These are phyloP conservation scores for Lithospermum erythrorhizon DNA, from an alignment of 257 asterid species.

Conservation along the genomic window DNA sequence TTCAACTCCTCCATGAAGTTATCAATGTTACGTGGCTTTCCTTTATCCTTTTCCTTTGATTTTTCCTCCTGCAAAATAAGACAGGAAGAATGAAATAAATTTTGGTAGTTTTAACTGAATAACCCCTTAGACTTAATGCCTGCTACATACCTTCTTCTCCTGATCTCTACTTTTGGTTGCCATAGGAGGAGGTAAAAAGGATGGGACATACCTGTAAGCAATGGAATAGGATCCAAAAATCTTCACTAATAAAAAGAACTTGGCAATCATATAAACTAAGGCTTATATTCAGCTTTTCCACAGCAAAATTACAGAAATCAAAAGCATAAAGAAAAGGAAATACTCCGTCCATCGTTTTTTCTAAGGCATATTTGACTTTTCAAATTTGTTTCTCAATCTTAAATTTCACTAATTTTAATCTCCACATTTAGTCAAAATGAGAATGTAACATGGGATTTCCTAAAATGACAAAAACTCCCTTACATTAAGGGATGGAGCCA, in stretches of 20 bases:
- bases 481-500: no score
- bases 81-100: constrained; percentile 9
- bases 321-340: background rate
- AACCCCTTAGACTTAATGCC: constrained; percentile 9
- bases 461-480: no score
- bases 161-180: constrained; percentile 73
- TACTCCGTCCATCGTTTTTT: no score
- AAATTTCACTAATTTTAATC: no score
- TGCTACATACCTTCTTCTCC: constrained; percentile 61
- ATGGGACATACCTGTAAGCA: constrained; percentile 92
- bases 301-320: background rate
- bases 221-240: constrained; percentile 42
- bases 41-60: constrained; percentile 76
- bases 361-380: no score
- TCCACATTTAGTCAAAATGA: no score
- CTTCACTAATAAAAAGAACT: constrained; percentile 21
- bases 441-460: no score
- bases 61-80: constrained; percentile 56
- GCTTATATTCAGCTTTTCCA: background rate
- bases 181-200: constrained; percentile 89
- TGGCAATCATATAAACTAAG: constrained; percentile 5
- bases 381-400: no score
- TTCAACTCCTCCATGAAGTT: constrained; percentile 96
- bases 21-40: constrained; percentile 78
- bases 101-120: background rate